Evolutionary conservation across 2,329 filamentous ascomycete species (phyloP), one percentile per base, ranked within the genome.

Genomic region (Microdochium bolleyi): DNA sequence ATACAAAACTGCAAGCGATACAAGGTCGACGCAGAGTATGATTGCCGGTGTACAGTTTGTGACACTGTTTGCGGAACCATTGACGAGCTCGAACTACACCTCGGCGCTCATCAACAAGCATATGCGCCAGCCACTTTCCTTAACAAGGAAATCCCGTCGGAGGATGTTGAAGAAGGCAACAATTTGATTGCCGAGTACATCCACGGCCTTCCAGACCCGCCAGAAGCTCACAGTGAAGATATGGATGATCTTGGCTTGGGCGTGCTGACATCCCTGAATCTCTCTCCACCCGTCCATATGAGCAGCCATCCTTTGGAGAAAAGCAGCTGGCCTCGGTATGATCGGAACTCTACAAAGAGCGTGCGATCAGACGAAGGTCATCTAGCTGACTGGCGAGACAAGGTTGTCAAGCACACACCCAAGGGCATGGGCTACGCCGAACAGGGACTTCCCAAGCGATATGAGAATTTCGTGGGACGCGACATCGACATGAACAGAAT

Each of bases 1-100:
- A 53, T 61, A 1, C 60, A 59, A 2, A 52, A 56, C 16, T 62
- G 58, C 48, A 52, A 55, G 50, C 51, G 53, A 14, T 55, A 53
- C 14, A 53, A 57, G 19, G 48, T 37, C 34, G 16, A 24, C 13
- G 16, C 41, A 46, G 16, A 46, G 9, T 46, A 46, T 24, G 21
- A 46, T 13, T 19, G 19, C 9, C 16, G 21, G 8, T 46, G 41
- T 22, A 24, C 41, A 19, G 41, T 46, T 3, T 46, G 41, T 19
- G 21, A 46, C 19, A 11, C 19, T 7, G 19, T 46, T 10, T 46
- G 41, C 19, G 21, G 7, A 13, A 46, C 13, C 9, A 46, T 46
- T 13, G 41, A 46, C 19, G 41, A 21, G 10, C 41, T 46, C 21
- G 41, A 46, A 46, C 4, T 22, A 11, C 41, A 46, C 22, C 41